Base-by-base conservation (phyloP, 257 asterid genomes). In the Anisodus tanguticus region DNA sequence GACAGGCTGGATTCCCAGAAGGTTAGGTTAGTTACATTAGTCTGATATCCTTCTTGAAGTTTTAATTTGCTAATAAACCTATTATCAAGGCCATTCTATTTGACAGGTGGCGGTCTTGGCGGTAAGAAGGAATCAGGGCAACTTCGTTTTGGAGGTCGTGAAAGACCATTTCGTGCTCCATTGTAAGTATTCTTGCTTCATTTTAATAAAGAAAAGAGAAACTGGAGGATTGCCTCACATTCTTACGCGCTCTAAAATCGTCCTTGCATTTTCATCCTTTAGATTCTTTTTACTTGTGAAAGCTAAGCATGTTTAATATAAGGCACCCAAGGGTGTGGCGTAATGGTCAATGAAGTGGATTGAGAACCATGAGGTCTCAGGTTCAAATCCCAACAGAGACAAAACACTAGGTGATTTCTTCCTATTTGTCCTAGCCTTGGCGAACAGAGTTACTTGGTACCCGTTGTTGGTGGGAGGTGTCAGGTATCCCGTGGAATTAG, bases 1-100 rank as follows among this genome's bases (percentile, higher is more conserved):
- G 99, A 95, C 98, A 37, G 97, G 99, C 60, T 97, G 99, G 99
- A 95, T 97, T 88, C 98, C 99, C 16, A 93, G 99, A 93, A 91
- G 99, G 87, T 89, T 97, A 88, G 98, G 98, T 93, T 85, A 76
- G 89, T 84, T 69, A 79, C 83, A 10, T 47, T 37, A 13, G 64
- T 77, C 64, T 15, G 49, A 53, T 53, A 66, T 72, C 62, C 17
- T 69, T 22, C 31, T 70, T 47, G 58, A 19, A 83, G 71, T 63
- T 11, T 35, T 84, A 77, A 78, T 85, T 39, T 55, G 83, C 59
- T 45, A 47, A 70, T 16, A 67, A 55, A 39, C 53, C 13, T 83
- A 22, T 45, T 85, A 81, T 84, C 81, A 70, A 55, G 12, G 54
- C 22, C 72, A 80, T 85, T 79, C 41, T 76, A 37, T 86, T 85